Conservation (phyloP, 768 basidiomycete genomes). For the Candolleomyces efflorescens region DNA sequence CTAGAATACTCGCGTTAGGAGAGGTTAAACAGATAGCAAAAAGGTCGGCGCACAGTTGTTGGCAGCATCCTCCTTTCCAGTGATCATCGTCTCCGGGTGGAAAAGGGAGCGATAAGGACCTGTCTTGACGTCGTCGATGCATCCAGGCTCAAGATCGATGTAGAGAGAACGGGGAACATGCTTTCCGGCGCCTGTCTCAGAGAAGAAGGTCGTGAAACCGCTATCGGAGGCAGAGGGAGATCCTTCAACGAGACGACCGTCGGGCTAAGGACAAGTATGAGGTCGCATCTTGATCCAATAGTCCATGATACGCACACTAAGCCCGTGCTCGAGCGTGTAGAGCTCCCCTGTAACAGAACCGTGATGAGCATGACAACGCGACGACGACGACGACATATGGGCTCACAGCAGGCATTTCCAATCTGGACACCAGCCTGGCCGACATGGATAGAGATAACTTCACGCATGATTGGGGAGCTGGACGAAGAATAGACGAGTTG, state of each 20-base stretch:
- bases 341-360: slow-evolving; percentile 71
- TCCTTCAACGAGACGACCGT: slow-evolving; percentile 83
- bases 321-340: slow-evolving; percentile 97
- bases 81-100: slow-evolving; percentile 98
- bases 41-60: slow-evolving; percentile 77
- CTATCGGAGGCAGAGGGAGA: slow-evolving; percentile 73
- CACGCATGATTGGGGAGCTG: slow-evolving; percentile 53
- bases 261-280: slow-evolving; percentile 57
- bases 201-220: slow-evolving; percentile 99
- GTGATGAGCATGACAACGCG: slow-evolving; percentile 11
- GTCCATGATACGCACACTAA: slow-evolving; percentile 65
- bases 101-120: slow-evolving; percentile 96
- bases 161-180: slow-evolving; percentile 97
- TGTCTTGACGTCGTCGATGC: slow-evolving; percentile 95
- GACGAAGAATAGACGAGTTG: neutral
- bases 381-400: neutral
- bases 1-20: slow-evolving; percentile 34
- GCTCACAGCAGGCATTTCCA: slow-evolving; percentile 96
- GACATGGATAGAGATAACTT: slow-evolving; percentile 95
- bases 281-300: slow-evolving; percentile 13
- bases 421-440: slow-evolving; percentile 97
- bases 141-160: slow-evolving; percentile 95
- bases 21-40: slow-evolving; percentile 1
- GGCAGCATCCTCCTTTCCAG: slow-evolving; percentile 98
- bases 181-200: slow-evolving; percentile 94